Evolutionary conservation across 257 asterid species (phyloP).

Genomic region (Hygrophila difformis): DNA sequence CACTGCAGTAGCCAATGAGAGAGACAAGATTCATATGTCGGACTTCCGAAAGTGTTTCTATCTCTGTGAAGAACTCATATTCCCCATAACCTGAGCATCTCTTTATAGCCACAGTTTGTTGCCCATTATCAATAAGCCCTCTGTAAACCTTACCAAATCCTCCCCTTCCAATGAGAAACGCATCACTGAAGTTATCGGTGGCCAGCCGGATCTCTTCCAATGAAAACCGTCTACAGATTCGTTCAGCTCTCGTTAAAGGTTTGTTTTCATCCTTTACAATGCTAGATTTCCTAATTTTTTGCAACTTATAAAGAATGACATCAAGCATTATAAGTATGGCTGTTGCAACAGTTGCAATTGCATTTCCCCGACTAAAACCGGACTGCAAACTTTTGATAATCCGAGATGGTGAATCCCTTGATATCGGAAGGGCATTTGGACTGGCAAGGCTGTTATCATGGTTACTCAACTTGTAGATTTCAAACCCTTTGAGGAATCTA

Average conservation of each 20-base stretch:
- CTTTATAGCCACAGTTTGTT: conserved; percentile 45
- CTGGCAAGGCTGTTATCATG: conserved; percentile 47
- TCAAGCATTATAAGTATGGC: conserved; percentile 31
- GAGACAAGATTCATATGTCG: conserved; percentile 75
- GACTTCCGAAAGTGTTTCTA: conserved; percentile 60
- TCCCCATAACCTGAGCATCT: conserved; percentile 64
- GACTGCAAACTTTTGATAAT: conserved; percentile 13
- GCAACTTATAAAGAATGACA: conserved; percentile 25
- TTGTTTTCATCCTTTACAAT: conserved; percentile 18
- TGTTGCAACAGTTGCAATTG: conserved; percentile 18
- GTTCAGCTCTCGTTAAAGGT: conserved; percentile 29
- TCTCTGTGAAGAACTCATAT: conserved; percentile 64
- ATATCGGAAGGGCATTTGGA: conserved; percentile 40
- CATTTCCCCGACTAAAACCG: conserved; percentile 40
- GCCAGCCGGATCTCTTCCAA: conserved; percentile 44
- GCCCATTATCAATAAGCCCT: conserved; percentile 42
- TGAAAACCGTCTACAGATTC: conserved; percentile 47
- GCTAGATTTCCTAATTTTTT: conserved; percentile 15
- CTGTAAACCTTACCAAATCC: conserved; percentile 80
- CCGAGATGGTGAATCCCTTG: conserved; percentile 8
- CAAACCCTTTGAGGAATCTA: conserved; percentile 57
- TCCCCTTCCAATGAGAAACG: conserved; percentile 60
- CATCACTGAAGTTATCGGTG: conserved; percentile 48
- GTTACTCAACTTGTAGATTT: conserved; percentile 58
- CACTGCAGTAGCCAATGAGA: conserved; percentile 74